A percentile compares a stretch with the other conserved stretches of the same genome.
Evolutionary conservation across 345 rosid species (phyloP).

Genomic region (Boechera divaricarpa): DNA sequence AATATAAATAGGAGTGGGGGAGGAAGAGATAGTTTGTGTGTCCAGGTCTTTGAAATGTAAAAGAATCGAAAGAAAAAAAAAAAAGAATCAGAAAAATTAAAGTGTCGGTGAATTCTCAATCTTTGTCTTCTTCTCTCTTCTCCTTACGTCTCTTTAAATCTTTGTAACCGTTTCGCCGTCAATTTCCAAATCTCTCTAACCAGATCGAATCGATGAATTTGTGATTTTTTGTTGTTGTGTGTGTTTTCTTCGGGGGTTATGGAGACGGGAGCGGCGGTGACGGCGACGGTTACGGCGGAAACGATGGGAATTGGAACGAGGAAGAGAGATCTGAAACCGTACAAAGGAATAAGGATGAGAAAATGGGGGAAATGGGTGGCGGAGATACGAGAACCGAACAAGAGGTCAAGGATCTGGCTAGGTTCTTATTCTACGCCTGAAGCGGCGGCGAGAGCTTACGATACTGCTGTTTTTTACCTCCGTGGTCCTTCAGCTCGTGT

Average conservation of each 20-base stretch:
- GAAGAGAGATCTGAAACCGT: constrained; percentile 57
- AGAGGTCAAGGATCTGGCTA: constrained; percentile 94
- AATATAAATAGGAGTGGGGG: too few relatives aligned
- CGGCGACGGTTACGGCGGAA: constrained; percentile 29
- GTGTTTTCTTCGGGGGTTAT: neutral
- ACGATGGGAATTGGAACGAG: constrained; percentile 44
- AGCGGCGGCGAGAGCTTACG: constrained; percentile 98
- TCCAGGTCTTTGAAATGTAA: too few relatives aligned
- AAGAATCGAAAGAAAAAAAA: too few relatives aligned
- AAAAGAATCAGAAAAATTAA: too few relatives aligned
- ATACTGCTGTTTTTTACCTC: constrained; percentile 86
- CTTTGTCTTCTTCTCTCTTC: too few relatives aligned
- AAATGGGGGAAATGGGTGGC: constrained; percentile 99
- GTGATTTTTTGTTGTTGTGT: neutral
- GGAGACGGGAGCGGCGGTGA: constrained; percentile 50
- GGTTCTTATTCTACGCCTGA: constrained; percentile 93
- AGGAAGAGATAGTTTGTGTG: too few relatives aligned
- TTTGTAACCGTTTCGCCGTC: too few relatives aligned
- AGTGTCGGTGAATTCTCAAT: too few relatives aligned
- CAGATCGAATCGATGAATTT: constrained; percentile 18
- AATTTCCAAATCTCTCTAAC: too few relatives aligned
- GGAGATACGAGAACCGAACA: constrained; percentile 95
- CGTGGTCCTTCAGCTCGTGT: constrained; percentile 94
- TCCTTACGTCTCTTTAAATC: too few relatives aligned
- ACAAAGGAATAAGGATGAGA: constrained; percentile 97